phyloP scores from a whole-genome alignment of 306 rosid species.

The Lablab purpureus region DNA sequence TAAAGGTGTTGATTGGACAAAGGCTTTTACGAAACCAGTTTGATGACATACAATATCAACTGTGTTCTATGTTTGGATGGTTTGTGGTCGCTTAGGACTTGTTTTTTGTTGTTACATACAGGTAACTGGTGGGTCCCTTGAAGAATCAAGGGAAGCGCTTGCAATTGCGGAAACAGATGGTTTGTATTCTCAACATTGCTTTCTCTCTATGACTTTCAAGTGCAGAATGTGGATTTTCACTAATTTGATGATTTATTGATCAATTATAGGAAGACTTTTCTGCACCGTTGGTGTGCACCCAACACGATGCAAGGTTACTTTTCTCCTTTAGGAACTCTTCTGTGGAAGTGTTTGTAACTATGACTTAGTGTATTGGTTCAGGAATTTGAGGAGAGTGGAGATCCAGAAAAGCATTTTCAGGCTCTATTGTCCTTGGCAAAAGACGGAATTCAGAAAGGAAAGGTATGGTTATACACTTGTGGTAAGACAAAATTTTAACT shows the following conservation, averaged over 20 bases:
- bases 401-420: slow-evolving; percentile 90
- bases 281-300: slow-evolving; percentile 99
- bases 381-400: slow-evolving; percentile 93
- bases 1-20: background rate
- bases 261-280: slow-evolving; percentile 78
- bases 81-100: slow-evolving; percentile 14
- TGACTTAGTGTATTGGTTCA: slow-evolving; percentile 49
- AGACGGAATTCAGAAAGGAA: slow-evolving; percentile 94
- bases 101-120: slow-evolving; percentile 58
- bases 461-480: slow-evolving; percentile 56
- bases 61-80: slow-evolving; percentile 22
- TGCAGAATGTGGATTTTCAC: slow-evolving; percentile 35
- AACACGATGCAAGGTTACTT: slow-evolving; percentile 91
- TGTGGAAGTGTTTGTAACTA: slow-evolving; percentile 45
- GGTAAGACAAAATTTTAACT: slow-evolving; percentile 7
- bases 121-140: slow-evolving; percentile 98
- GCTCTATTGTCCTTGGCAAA: slow-evolving; percentile 82
- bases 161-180: slow-evolving; percentile 93
- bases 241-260: slow-evolving; percentile 43
- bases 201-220: slow-evolving; percentile 24
- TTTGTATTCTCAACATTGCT: slow-evolving; percentile 41
- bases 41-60: background rate
- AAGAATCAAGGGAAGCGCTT: slow-evolving; percentile 92
- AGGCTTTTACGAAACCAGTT: background rate
- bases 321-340: slow-evolving; percentile 33